Base-by-base conservation (phyloP, 1,139 yeast species). In the Kurtzmaniella quercitrusa region DNA sequence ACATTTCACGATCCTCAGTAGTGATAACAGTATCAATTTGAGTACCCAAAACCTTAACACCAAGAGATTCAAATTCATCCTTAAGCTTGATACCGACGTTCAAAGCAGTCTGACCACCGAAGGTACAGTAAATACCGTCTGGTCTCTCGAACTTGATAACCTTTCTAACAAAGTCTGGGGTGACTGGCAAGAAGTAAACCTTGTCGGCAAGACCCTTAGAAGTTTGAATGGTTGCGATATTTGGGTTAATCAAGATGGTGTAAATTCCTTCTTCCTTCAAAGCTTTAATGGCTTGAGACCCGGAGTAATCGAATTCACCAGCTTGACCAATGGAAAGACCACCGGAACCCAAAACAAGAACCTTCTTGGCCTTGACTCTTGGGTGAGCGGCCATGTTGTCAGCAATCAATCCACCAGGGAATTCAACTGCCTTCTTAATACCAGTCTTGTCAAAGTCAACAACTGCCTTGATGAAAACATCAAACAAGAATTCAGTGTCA, bases 291-390 rank as follows among this genome's bases (percentile, higher is more conserved):
- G 94, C 93, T 68, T 88, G 96, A 48, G 97, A 88, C 60, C 98
- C 98, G 44, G 97, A 89, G 71, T 93, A 93, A 68, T 93, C 99
- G 63, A 93, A 93, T 71, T 93, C 99, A 68, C 99, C 99, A 51
- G 99, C 99, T 76, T 93, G 99, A 59, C 99, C 99, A 66, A 93
- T 93, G 46, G 96, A 86, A 57, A 93, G 78, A 65, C 99, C 99
- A 74, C 99, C 99, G 40, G 98, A 91, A 54, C 99, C 99, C 57
- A 93, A 78, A 48, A 93, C 95, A 60, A 93, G 80, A 34, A 93
- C 98, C 71, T 94, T 94, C 76, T 89, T 88, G 57, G 86, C 96
- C 43, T 85, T 78, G 40, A 82, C 87, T 54, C 81, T 80, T 55
- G 95, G 96, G 55, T 68, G 73, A 46, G 82, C 81, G 39, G 83